A percentile compares a stretch with the other conserved stretches of the same genome.
Evolutionary conservation across 768 basidiomycete genomes (phyloP).

Genomic region (Hygrocybe punicea): DNA sequence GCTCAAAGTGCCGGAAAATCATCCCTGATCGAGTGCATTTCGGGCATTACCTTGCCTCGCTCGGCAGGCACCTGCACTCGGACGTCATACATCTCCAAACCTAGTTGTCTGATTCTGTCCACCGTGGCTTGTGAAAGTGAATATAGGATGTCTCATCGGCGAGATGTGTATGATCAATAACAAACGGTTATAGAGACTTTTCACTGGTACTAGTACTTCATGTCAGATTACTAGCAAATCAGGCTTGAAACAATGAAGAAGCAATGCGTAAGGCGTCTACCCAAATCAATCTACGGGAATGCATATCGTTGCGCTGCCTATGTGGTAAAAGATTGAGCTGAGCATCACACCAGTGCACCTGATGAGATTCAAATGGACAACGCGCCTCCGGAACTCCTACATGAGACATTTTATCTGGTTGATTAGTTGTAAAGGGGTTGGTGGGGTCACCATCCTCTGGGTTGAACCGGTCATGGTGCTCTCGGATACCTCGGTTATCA

Average conservation of each 20-base stretch:
- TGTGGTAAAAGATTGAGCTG: not conserved
- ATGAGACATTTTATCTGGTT: constrained; percentile 1
- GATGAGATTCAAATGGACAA: not conserved
- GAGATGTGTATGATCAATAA: no score
- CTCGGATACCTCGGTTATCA: constrained; percentile 9
- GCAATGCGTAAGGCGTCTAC: not conserved
- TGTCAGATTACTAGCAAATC: not conserved
- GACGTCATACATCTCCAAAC: constrained; percentile 58
- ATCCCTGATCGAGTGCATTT: constrained; percentile 73
- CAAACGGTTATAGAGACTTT: constrained; percentile 41
- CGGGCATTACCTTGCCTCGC: constrained; percentile 65
- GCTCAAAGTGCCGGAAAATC: constrained; percentile 75
- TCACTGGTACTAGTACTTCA: no score
- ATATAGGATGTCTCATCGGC: constrained; percentile 13
- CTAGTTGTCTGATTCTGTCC: no score
- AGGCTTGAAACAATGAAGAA: not conserved
- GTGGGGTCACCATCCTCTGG: not conserved
- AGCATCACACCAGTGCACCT: not conserved
- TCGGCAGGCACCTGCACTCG: constrained; percentile 75
- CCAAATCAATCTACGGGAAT: not conserved
- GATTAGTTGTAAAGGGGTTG: constrained; percentile 4
- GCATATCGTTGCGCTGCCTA: not conserved
- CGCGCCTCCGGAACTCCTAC: not conserved
- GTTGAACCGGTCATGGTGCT: constrained; percentile 16
- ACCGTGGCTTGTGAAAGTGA: no score